A percentile compares a stretch with the other conserved stretches of the same genome.
phyloP scores from a whole-genome alignment of 2,329 filamentous ascomycete species.

The Zymoseptoria brevis region DNA sequence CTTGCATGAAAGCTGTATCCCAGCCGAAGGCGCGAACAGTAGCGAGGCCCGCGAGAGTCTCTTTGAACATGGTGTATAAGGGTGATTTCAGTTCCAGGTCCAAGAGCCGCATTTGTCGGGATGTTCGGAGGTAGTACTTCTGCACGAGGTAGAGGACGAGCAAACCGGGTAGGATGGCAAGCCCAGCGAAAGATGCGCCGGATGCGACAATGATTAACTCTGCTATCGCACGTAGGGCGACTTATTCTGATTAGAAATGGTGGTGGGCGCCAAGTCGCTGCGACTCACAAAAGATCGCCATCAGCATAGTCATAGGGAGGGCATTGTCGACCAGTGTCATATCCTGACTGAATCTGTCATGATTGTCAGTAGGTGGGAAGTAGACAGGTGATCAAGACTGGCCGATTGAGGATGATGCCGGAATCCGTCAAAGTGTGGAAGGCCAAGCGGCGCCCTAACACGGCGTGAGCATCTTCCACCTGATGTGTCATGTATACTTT shows the following conservation, averaged over 20 bases:
- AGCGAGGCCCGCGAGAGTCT: slow-evolving; percentile 41
- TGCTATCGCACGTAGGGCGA: not conserved
- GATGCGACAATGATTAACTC: not conserved
- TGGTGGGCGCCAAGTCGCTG: not conserved
- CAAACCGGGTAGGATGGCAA: slow-evolving; percentile 28
- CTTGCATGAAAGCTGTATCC: slow-evolving; percentile 32
- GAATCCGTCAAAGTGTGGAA: not conserved
- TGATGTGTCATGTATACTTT: too few relatives aligned
- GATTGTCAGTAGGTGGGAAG: not conserved
- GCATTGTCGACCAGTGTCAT: slow-evolving; percentile 40
- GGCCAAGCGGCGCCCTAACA: not conserved
- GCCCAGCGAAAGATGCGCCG: not conserved
- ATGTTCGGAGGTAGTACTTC: slow-evolving; percentile 41
- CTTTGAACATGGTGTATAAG: slow-evolving; percentile 46
- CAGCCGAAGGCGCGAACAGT: slow-evolving; percentile 48
- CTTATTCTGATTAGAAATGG: not conserved
- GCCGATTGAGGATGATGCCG: not conserved
- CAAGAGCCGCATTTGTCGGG: slow-evolving; percentile 43
- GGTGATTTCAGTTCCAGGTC: slow-evolving; percentile 47
- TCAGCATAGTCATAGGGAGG: slow-evolving; percentile 17
- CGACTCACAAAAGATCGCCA: not conserved
- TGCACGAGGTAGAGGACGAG: slow-evolving; percentile 35
- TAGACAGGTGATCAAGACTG: not conserved
- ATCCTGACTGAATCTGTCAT: slow-evolving; percentile 37
- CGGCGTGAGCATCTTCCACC: too few relatives aligned